Conservation (phyloP, 768 basidiomycete genomes). For the Pleurotus eryngii region DNA sequence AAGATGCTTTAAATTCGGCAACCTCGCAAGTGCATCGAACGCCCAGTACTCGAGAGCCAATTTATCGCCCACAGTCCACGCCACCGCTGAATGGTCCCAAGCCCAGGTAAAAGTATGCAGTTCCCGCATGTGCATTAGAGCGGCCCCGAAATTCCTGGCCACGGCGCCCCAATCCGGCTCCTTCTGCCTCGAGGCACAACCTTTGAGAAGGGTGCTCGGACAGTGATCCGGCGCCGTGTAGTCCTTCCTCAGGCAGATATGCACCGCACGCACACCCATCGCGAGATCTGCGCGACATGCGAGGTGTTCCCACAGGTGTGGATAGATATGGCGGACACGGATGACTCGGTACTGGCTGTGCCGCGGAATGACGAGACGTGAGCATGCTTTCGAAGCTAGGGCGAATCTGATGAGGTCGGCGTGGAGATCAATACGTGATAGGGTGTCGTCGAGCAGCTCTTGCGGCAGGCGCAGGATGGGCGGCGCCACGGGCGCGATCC, state of each 20-base stretch:
- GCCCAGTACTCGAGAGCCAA: conserved; percentile 37
- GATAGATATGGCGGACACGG: conserved; percentile 36
- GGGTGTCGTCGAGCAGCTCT: conserved; percentile 46
- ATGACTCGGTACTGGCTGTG: conserved; percentile 50
- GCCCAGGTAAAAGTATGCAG: conserved; percentile 44
- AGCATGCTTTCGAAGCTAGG: conserved; percentile 35
- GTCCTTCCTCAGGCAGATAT: conserved; percentile 38
- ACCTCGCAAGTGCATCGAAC: conserved; percentile 26
- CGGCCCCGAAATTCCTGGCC: conserved; percentile 35
- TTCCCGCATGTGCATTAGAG: conserved; percentile 38
- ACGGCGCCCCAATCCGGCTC: conserved; percentile 12
- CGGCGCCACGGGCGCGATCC: background rate
- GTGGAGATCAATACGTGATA: conserved; percentile 40
- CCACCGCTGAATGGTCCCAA: conserved; percentile 22
- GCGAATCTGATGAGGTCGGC: conserved; percentile 42
- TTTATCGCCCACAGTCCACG: conserved; percentile 26
- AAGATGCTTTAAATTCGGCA: conserved; percentile 30
- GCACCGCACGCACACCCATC: conserved; percentile 43
- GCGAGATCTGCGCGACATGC: conserved; percentile 45
- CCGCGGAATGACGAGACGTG: conserved; percentile 38
- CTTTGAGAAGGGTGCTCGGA: conserved; percentile 36
- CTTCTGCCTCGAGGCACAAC: conserved; percentile 6
- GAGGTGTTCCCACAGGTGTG: conserved; percentile 49
- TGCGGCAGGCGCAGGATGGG: conserved; percentile 29
- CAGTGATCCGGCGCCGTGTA: conserved; percentile 36